Evolutionary conservation across 805 yeast genomes (phyloP).

Genomic region (Sugiyamaella smithiae): DNA sequence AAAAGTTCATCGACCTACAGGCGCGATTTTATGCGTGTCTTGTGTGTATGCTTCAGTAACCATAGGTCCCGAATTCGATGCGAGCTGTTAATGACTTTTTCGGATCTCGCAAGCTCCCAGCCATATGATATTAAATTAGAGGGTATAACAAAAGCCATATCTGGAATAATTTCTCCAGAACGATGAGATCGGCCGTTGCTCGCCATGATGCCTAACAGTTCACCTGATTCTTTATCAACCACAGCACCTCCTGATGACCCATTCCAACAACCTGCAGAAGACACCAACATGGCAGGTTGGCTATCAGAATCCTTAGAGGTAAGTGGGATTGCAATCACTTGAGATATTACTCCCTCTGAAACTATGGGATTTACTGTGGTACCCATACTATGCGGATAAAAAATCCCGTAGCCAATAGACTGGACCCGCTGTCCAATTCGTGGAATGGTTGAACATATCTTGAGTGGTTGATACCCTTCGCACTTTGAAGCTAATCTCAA

Average conservation of each 20-base stretch:
- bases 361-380: slow-evolving; percentile 28
- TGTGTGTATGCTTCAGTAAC: slow-evolving; percentile 23
- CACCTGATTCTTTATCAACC: slow-evolving; percentile 20
- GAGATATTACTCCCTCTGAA: slow-evolving; percentile 31
- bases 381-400: slow-evolving; percentile 28
- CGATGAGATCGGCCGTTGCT: slow-evolving; percentile 35
- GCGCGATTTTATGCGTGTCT: background rate
- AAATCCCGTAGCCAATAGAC: slow-evolving; percentile 36
- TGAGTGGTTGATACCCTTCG: slow-evolving; percentile 18
- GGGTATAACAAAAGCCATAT: slow-evolving; percentile 37
- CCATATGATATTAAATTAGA: slow-evolving; percentile 26
- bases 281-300: slow-evolving; percentile 28
- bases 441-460: slow-evolving; percentile 20
- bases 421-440: slow-evolving; percentile 24
- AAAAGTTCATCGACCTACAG: background rate
- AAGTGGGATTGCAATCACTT: slow-evolving; percentile 21
- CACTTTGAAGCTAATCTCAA: slow-evolving; percentile 19
- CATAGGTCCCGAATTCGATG: slow-evolving; percentile 19
- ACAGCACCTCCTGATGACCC: slow-evolving; percentile 40
- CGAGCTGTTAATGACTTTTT: slow-evolving; percentile 10
- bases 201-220: slow-evolving; percentile 37
- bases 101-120: slow-evolving; percentile 16
- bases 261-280: slow-evolving; percentile 39
- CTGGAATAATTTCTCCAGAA: slow-evolving; percentile 35
- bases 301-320: slow-evolving; percentile 7